phyloP scores from a whole-genome alignment of 2,329 filamentous ascomycete genomes.

The Cordyceps javanica region DNA sequence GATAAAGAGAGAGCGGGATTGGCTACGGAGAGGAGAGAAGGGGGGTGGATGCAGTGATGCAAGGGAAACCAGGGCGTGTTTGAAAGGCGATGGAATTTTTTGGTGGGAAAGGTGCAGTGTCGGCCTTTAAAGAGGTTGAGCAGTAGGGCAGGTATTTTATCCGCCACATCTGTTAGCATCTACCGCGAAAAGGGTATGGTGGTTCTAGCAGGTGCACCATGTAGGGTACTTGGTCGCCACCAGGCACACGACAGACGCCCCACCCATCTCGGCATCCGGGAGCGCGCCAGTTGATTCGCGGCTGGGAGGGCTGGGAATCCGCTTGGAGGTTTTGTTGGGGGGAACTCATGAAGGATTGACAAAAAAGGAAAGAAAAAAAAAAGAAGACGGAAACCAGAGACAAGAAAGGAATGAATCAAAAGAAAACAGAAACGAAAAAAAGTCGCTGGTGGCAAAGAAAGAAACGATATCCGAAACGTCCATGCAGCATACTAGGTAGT shows the following conservation, averaged over 20 bases:
- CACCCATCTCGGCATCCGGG: slow-evolving; percentile 11
- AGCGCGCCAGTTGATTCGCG: slow-evolving; percentile 11
- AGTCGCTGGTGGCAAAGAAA: no score
- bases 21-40: background rate
- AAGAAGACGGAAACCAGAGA: no score
- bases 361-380: background rate
- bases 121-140: background rate
- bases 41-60: background rate
- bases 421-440: no score
- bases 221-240: background rate
- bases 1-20: background rate
- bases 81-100: background rate
- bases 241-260: slow-evolving; percentile 10
- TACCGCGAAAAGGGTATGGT: no score
- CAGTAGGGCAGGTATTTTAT: background rate
- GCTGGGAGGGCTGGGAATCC: background rate
- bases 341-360: background rate
- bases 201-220: background rate
- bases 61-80: background rate
- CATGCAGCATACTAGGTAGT: no score
- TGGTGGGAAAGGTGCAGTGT: background rate
- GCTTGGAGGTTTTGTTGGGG: slow-evolving; percentile 8
- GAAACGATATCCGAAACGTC: no score
- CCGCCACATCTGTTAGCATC: background rate
- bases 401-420: no score